phyloP scores from a whole-genome alignment of 768 basidiomycete genomes.

The Sutorius australiensis region DNA sequence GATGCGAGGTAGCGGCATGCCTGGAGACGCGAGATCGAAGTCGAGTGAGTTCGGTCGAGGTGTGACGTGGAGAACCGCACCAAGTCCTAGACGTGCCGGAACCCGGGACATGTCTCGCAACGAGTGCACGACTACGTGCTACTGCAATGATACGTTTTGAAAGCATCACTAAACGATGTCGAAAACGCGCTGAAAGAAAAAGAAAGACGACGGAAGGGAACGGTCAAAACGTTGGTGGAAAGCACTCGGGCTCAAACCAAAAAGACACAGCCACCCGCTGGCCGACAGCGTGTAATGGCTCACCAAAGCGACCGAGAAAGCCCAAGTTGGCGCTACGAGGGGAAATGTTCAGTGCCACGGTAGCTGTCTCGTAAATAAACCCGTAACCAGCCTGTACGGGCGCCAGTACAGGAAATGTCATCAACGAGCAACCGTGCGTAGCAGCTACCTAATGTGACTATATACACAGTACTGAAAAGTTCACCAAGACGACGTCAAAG shows the following conservation, averaged over 20 bases:
- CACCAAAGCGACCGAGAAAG: conserved; percentile 5
- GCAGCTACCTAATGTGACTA: neutral
- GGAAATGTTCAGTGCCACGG: too few species aligned
- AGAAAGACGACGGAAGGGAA: neutral
- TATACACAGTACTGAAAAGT: neutral
- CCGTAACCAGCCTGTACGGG: neutral
- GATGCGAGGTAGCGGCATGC: conserved; percentile 44
- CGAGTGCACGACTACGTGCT: conserved; percentile 56
- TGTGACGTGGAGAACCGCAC: conserved; percentile 31
- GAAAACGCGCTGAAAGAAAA: neutral
- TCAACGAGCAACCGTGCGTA: neutral
- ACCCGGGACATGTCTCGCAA: conserved; percentile 34
- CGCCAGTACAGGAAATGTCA: neutral
- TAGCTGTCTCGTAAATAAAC: too few species aligned
- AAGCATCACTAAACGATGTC: conserved; percentile 44
- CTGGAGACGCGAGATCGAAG: conserved; percentile 25
- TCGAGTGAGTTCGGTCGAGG: conserved; percentile 2
- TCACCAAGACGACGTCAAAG: neutral
- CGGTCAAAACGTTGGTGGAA: neutral
- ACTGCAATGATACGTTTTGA: conserved; percentile 66
- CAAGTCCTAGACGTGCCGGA: conserved; percentile 44
- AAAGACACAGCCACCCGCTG: conserved; percentile 16
- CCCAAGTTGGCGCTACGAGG: neutral
- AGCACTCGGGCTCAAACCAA: neutral
- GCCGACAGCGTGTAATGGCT: neutral